A percentile compares a stretch with the other conserved stretches of the same genome.
Evolutionary conservation across 495 filamentous ascomycete species (phyloP).

Genomic region (Penicillium maclennaniae): DNA sequence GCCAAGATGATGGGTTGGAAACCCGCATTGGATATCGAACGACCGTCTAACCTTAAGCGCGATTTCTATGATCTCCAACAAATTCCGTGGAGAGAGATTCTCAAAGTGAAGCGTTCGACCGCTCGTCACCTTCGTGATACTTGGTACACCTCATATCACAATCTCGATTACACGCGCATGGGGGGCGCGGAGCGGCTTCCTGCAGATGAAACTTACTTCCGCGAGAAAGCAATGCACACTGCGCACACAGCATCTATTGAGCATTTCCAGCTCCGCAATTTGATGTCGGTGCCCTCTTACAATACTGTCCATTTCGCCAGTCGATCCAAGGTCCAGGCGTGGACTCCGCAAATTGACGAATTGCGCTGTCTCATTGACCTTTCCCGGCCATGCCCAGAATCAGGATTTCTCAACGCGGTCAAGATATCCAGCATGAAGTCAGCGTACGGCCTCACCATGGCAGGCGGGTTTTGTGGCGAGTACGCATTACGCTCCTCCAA

Average conservation of each 20-base stretch:
- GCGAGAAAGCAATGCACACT: constrained; percentile 68
- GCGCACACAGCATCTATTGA: constrained; percentile 58
- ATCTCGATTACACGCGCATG: constrained; percentile 32
- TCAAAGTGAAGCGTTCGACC: constrained; percentile 57
- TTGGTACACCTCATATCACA: constrained; percentile 45
- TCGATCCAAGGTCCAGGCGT: constrained; percentile 50
- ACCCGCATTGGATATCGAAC: constrained; percentile 39
- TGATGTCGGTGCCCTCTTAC: constrained; percentile 68
- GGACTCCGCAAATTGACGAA: constrained; percentile 38
- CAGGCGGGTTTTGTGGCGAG: constrained; percentile 77
- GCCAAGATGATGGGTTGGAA: constrained; percentile 33
- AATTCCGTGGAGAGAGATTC: constrained; percentile 62
- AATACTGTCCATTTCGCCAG: constrained; percentile 75
- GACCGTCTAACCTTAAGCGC: constrained; percentile 45
- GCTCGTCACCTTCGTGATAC: constrained; percentile 57
- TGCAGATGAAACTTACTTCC: constrained; percentile 51
- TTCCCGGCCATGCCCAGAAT: constrained; percentile 40
- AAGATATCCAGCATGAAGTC: constrained; percentile 71
- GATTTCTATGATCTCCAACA: constrained; percentile 72
- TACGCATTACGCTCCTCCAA: constrained; percentile 63
- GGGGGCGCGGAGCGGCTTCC: constrained; percentile 26
- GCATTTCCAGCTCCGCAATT: constrained; percentile 88
- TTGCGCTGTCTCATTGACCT: constrained; percentile 60
- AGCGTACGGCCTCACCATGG: constrained; percentile 64
- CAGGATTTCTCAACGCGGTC: constrained; percentile 36